phyloP scores from a whole-genome alignment of 2,329 filamentous ascomycete species.

The Aspergillus sp. region DNA sequence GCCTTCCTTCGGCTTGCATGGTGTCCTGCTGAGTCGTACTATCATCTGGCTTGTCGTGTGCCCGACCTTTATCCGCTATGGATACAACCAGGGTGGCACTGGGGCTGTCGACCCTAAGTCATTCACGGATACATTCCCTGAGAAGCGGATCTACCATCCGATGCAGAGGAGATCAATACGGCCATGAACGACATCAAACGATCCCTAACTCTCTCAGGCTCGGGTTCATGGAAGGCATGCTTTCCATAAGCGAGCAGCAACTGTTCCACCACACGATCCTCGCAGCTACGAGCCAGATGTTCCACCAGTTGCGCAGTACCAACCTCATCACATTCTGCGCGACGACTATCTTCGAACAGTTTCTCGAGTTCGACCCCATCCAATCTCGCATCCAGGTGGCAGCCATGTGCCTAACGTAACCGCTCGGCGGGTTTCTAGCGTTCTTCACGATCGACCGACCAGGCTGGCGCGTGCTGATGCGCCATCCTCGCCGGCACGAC shows the following conservation, averaged over 20 bases:
- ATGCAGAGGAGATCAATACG: slow-evolving; percentile 36
- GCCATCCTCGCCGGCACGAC: slow-evolving; percentile 51
- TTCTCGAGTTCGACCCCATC: slow-evolving; percentile 21
- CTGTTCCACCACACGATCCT: slow-evolving; percentile 34
- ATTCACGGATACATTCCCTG: slow-evolving; percentile 54
- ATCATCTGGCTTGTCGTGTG: slow-evolving; percentile 26
- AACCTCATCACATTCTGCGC: slow-evolving; percentile 39
- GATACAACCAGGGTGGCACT: slow-evolving; percentile 52
- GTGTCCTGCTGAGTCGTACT: slow-evolving; percentile 18
- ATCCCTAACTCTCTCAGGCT: slow-evolving; percentile 42
- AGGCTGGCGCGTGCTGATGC: slow-evolving; percentile 36
- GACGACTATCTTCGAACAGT: slow-evolving; percentile 39
- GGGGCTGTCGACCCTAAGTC: slow-evolving; percentile 62
- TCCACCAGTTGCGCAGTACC: slow-evolving; percentile 38
- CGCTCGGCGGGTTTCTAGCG: slow-evolving; percentile 42
- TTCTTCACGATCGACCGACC: slow-evolving; percentile 48
- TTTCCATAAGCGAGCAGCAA: slow-evolving; percentile 37
- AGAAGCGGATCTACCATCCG: slow-evolving; percentile 44
- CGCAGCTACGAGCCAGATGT: slow-evolving; percentile 34
- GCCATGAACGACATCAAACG: slow-evolving; percentile 41
- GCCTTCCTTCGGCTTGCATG: slow-evolving; percentile 25
- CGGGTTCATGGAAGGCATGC: slow-evolving; percentile 33
- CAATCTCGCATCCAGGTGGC: slow-evolving; percentile 28
- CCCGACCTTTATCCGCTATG: slow-evolving; percentile 44
- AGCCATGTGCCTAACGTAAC: slow-evolving; percentile 30